Base-by-base conservation (phyloP, 495 filamentous ascomycete genomes). In the Podospora didyma region DNA sequence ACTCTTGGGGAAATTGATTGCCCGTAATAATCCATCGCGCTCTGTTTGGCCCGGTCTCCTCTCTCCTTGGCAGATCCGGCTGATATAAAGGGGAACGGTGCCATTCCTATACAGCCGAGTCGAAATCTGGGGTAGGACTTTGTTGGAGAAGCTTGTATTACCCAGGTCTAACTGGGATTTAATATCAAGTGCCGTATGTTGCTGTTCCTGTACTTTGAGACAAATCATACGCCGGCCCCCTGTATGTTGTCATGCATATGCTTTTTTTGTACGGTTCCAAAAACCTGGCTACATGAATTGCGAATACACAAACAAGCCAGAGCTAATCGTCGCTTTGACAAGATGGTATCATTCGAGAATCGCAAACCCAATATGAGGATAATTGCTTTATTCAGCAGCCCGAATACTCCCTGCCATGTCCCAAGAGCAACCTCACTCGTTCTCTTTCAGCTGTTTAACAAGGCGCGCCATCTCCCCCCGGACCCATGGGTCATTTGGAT, bases 401-500 rank as follows among this genome's bases (percentile, higher is more conserved):
- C n/a, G n/a, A n/a, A n/a, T n/a, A n/a, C n/a, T n/a, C n/a, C n/a
- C n/a, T n/a, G n/a, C n/a, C n/a, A n/a, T n/a, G n/a, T n/a, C n/a
- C n/a, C n/a, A n/a, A n/a, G n/a, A n/a, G n/a, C n/a, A n/a, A 53
- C n/a, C 26, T 31, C 57, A 66, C 49, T 63, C 63, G 28, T 63
- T 55, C 19, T 62, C 57, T 51, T 58, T 64, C 31, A 59, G 46
- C 48, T 31, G 35, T 53, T 47, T 61, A 7, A 54, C 45, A 50
- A 68, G 26, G 12, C 24, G 39, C 17, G 50, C 49, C 22, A 62
- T 12, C 63, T 83, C 81, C 20, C 59, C 71, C 52, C 78, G 73
- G 46, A 80, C 71, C 60, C 75, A 68, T 51, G 75, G 74, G 17
- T 76, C 75, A 37, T 70, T 70, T 20, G 69, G 63, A 54, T 77